Conservation (phyloP, 306 rosid genomes). For the Malus asiatica region DNA sequence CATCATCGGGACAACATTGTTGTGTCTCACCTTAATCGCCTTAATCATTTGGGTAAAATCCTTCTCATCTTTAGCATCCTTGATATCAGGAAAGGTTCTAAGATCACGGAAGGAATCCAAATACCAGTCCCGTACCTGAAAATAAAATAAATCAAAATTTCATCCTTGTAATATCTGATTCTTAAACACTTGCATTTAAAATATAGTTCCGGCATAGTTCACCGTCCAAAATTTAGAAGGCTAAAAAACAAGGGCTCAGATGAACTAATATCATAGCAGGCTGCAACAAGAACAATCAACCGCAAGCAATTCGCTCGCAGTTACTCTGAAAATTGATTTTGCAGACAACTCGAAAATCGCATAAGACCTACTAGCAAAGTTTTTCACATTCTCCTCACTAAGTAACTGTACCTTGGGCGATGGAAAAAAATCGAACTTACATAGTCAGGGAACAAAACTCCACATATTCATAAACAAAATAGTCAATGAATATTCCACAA, state of each 20-base stretch:
- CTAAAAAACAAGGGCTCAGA: neutral
- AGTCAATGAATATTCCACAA: neutral
- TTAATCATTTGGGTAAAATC: conserved; percentile 81
- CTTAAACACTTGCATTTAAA: neutral
- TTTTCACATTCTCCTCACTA: neutral
- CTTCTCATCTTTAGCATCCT: conserved; percentile 52
- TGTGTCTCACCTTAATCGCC: conserved; percentile 95
- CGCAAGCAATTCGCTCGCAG: neutral
- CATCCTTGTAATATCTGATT: neutral
- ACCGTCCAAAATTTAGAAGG: neutral
- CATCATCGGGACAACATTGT: conserved; percentile 95
- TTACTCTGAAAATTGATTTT: neutral
- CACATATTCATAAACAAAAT: neutral
- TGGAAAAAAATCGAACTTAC: neutral
- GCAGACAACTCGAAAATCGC: neutral
- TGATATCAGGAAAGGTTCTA: conserved; percentile 72
- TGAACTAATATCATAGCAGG: neutral
- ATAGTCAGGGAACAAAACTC: neutral
- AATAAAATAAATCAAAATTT: neutral
- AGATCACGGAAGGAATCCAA: conserved; percentile 89
- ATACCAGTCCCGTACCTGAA: conserved; percentile 95
- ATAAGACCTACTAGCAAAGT: neutral
- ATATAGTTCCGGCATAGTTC: neutral
- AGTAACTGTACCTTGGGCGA: neutral
- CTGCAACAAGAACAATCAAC: neutral